phyloP scores from a whole-genome alignment of 768 basidiomycete genomes.

The Royoungia palumana region DNA sequence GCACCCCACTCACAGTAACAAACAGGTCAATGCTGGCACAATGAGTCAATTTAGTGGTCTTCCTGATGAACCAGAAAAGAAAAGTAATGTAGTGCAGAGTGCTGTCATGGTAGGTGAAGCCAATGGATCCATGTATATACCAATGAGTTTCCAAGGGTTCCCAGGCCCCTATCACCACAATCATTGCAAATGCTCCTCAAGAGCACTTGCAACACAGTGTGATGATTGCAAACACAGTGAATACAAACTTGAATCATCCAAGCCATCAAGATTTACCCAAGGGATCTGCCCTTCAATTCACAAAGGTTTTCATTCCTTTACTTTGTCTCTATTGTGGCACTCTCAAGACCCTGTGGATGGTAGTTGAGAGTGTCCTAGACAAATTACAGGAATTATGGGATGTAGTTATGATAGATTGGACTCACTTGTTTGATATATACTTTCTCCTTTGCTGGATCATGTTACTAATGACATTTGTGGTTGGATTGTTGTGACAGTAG shows the following conservation, averaged over 20 bases:
- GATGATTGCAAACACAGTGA: background rate
- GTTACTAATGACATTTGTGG: background rate
- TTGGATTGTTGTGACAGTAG: background rate
- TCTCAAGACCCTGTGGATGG: background rate
- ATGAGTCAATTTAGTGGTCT: background rate
- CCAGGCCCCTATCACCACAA: background rate
- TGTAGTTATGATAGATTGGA: background rate
- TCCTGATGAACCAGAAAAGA: background rate
- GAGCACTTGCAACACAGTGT: background rate
- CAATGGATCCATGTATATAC: background rate
- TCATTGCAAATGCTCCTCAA: background rate
- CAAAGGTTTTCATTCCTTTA: background rate
- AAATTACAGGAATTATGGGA: constrained; percentile 1
- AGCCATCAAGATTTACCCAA: background rate
- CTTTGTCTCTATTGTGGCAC: background rate
- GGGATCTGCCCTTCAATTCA: background rate
- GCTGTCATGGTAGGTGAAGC: background rate
- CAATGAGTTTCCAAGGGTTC: background rate
- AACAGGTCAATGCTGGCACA: background rate
- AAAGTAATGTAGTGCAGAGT: background rate
- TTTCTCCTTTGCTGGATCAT: background rate
- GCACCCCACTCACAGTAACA: too few species aligned
- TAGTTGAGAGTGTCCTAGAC: background rate
- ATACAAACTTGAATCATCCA: background rate
- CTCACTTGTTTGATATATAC: background rate